Base-by-base conservation (phyloP, 208 protist genomes). In the Wallacemonas sp. region DNA sequence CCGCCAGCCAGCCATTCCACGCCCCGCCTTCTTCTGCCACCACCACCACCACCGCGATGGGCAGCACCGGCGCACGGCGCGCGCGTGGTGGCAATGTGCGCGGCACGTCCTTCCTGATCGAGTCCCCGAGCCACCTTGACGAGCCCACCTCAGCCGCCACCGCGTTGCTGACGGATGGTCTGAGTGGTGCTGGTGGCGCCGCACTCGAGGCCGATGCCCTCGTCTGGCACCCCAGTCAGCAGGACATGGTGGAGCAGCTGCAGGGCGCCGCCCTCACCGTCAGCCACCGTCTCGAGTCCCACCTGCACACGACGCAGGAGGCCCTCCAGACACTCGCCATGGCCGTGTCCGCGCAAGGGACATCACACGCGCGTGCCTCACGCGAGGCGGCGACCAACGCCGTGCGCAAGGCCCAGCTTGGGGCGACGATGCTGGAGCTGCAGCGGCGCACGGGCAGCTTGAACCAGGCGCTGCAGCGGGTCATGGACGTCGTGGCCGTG, bases 391-490 rank as follows among this genome's bases (percentile, higher is more conserved):
- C 78, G 2, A 60, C 72, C 34, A 46, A 63, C n/a, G 63, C 76
- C 19, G 57, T 52, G 9, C 70, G 70, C 27, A 75, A 74, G 30
- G 49, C 81, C 29, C 66, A 80, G 44, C 55, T 91, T 23, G 54
- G 72, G 17, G 68, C 74, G 34, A 83, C 73, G 1, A 56, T 74
- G 12, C 70, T 74, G 9, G 76, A 86, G 65, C 67, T 91, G 70
- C 85, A 91, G 29, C 70, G 74, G 11, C 85, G 78, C 38, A 82
- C 76, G 29, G 72, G 70, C 1, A 63, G 70, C 1, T 57, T 80
- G 23, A 86, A 76, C 1, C 66, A 73, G 17, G 71, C 80, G 33
- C 61, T 82, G 36, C 52, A 70, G 38, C 73, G 80, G 17, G 68
- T 82, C 27, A 23, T 73, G 29, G 78, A 87, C 27, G 48, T 48